Evolutionary conservation across 768 basidiomycete species (phyloP).

Genomic region (Daedaleopsis sinensis): DNA sequence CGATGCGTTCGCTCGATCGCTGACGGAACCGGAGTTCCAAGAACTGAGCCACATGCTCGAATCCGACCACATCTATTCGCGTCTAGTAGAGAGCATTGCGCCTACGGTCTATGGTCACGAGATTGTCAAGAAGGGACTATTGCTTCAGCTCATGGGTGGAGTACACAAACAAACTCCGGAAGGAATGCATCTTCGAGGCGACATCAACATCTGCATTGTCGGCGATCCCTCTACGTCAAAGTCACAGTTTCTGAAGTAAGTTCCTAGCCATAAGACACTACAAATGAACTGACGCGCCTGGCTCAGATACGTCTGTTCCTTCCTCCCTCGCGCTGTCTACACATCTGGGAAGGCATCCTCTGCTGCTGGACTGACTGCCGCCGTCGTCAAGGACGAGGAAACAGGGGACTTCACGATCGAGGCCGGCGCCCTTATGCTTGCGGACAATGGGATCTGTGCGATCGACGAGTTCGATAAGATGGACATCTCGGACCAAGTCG

Average conservation of each 20-base stretch:
- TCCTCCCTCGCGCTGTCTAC: constrained; percentile 96
- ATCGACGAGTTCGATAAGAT: constrained; percentile 99
- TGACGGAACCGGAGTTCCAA: constrained; percentile 94
- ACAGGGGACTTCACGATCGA: constrained; percentile 99
- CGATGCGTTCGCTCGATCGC: constrained; percentile 83
- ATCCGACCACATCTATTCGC: constrained; percentile 91
- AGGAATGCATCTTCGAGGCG: constrained; percentile 97
- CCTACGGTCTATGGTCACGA: constrained; percentile 99
- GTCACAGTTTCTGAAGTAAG: constrained; percentile 97
- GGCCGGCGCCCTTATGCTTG: constrained; percentile 98
- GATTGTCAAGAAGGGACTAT: constrained; percentile 96
- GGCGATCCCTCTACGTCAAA: constrained; percentile 98
- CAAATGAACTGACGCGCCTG: background rate
- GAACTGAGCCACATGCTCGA: constrained; percentile 95
- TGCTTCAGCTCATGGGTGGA: constrained; percentile 97
- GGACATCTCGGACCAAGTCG: constrained; percentile 98
- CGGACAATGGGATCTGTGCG: constrained; percentile 99
- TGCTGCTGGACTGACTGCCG: constrained; percentile 97
- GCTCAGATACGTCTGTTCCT: constrained; percentile 91
- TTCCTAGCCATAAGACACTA: constrained; percentile 6
- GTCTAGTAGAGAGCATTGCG: constrained; percentile 92
- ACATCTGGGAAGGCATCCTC: constrained; percentile 99
- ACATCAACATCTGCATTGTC: constrained; percentile 97
- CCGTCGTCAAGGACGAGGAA: constrained; percentile 98
- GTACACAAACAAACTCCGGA: constrained; percentile 96